These are phyloP conservation scores for Kwoniella pini DNA, from an alignment of 768 basidiomycete genomes.

Conservation along the genomic window DNA sequence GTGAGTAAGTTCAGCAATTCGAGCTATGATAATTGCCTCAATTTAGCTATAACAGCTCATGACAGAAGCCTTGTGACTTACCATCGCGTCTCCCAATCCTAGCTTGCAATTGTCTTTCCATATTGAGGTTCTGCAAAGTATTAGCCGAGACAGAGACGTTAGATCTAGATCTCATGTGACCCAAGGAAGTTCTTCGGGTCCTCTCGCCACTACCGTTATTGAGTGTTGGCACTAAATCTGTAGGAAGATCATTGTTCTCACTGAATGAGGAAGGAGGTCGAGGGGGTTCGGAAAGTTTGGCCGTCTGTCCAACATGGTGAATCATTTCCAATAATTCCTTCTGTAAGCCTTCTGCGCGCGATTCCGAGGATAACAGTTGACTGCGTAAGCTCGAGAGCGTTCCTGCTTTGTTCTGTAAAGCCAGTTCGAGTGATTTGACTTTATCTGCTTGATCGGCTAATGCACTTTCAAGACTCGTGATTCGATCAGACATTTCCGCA, in stretches of 20 bases:
- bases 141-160: conserved; percentile 1
- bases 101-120: conserved; percentile 16
- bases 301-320: conserved; percentile 14
- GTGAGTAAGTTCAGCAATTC: conserved; percentile 13
- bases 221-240: conserved; percentile 4
- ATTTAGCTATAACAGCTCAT: background rate
- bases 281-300: conserved; percentile 17
- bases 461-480: conserved; percentile 4
- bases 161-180: conserved; percentile 19
- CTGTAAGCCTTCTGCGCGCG: conserved; percentile 12
- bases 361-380: background rate
- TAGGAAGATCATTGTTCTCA: conserved; percentile 5
- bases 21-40: background rate
- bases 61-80: conserved; percentile 9
- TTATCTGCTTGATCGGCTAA: background rate
- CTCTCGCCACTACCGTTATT: conserved; percentile 1
- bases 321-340: conserved; percentile 18
- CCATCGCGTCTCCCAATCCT: conserved; percentile 16
- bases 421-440: conserved; percentile 1
- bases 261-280: background rate
- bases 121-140: conserved; percentile 12
- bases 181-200: conserved; percentile 10
- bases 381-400: background rate
- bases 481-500: conserved; percentile 1
- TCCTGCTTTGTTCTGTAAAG: background rate